Conservation (phyloP, 352 stramenopile genomes). For the Phytophthora capsici region DNA sequence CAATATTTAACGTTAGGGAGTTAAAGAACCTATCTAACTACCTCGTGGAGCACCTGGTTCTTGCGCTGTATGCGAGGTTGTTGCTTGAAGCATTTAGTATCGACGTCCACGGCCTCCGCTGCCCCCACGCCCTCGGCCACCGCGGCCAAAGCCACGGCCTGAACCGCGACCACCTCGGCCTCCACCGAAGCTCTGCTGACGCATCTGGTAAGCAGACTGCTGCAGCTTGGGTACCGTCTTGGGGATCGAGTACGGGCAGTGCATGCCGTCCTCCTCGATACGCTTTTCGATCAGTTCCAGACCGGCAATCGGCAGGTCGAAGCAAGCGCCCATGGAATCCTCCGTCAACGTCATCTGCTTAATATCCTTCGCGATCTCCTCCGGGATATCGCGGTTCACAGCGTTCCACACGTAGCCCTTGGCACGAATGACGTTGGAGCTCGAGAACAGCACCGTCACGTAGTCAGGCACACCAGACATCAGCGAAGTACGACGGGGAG, state of each 20-base stretch:
- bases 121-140: slow-evolving; percentile 48
- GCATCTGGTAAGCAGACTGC: slow-evolving; percentile 60
- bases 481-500: slow-evolving; percentile 78
- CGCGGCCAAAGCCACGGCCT: slow-evolving; percentile 39
- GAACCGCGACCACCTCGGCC: slow-evolving; percentile 48
- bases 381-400: slow-evolving; percentile 85
- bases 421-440: slow-evolving; percentile 82
- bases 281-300: slow-evolving; percentile 73
- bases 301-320: slow-evolving; percentile 85
- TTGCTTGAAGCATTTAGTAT: slow-evolving; percentile 29
- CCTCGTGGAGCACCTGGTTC: slow-evolving; percentile 16
- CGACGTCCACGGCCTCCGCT: slow-evolving; percentile 35
- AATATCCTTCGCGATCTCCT: slow-evolving; percentile 79
- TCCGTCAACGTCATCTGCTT: slow-evolving; percentile 92
- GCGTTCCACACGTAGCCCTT: slow-evolving; percentile 94
- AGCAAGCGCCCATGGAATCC: slow-evolving; percentile 90
- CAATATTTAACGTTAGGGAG: slow-evolving; percentile 48
- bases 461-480: slow-evolving; percentile 92
- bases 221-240: slow-evolving; percentile 84
- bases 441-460: slow-evolving; percentile 88
- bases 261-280: slow-evolving; percentile 69
- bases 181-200: slow-evolving; percentile 47
- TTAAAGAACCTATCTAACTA: slow-evolving; percentile 41
- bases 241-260: slow-evolving; percentile 79
- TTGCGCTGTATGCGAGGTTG: slow-evolving; percentile 11